Percentiles rank a stretch among this genome's conserved stretches.
Evolutionary conservation across 2,329 filamentous ascomycete genomes (phyloP).

Genomic region (Aureobasidium subglaciale): DNA sequence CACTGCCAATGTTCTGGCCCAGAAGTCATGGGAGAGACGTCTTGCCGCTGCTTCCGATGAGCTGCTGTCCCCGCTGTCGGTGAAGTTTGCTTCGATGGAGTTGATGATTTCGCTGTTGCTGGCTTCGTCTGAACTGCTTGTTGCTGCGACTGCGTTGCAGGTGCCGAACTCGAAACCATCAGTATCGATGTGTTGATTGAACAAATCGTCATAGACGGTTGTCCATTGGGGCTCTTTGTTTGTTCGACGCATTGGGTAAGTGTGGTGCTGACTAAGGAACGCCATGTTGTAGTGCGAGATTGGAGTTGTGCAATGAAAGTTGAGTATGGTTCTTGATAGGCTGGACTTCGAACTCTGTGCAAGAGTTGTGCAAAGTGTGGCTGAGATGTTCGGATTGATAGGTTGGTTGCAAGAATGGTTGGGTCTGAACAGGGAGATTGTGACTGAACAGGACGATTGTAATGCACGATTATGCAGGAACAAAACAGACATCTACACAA

Average conservation of each 20-base stretch:
- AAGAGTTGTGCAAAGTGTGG: slow-evolving; percentile 5
- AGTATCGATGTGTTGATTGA: slow-evolving; percentile 57
- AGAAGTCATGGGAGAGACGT: slow-evolving; percentile 37
- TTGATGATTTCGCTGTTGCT: background rate
- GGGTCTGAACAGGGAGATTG: slow-evolving; percentile 2
- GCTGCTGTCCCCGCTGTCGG: slow-evolving; percentile 3
- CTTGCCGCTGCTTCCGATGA: background rate
- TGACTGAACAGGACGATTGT: background rate
- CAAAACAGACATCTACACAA: slow-evolving; percentile 4
- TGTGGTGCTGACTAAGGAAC: slow-evolving; percentile 4
- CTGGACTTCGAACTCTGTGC: background rate
- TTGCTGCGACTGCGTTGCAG: slow-evolving; percentile 39
- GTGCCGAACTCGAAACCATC: slow-evolving; percentile 42
- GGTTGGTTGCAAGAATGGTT: background rate
- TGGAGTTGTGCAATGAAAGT: background rate
- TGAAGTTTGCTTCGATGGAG: background rate
- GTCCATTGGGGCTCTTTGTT: slow-evolving; percentile 49
- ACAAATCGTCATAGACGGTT: slow-evolving; percentile 54
- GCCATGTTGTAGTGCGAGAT: slow-evolving; percentile 8
- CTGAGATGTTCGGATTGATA: background rate
- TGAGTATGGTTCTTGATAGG: background rate
- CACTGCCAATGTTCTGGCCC: slow-evolving; percentile 47
- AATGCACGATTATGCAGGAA: slow-evolving; percentile 12
- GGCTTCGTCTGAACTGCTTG: slow-evolving; percentile 25
- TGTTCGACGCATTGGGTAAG: slow-evolving; percentile 26